Base-by-base conservation (phyloP, 106 monocot genomes). In the Dioscorea dumetorum region DNA sequence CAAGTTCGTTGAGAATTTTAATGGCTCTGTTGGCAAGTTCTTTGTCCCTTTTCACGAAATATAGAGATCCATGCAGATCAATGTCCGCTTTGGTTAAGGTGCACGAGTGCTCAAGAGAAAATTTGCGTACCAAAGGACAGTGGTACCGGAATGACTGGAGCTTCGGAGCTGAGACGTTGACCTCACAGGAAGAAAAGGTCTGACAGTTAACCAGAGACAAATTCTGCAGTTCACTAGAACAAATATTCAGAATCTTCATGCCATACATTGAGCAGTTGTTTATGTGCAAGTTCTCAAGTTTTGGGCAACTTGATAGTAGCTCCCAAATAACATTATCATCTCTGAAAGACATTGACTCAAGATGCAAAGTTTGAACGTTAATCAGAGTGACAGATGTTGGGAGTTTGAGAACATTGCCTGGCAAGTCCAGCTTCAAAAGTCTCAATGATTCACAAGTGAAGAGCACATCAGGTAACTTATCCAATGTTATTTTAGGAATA, bases 401-500 rank as follows among this genome's bases (percentile, higher is more conserved):
- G n/a, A 56, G 54, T 19, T 9, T 56, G 54, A 56, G 54, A 56
- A 56, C 19, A 19, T 56, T 56, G 54, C 54, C 16, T 56, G 54
- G 10, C 54, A 56, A 56, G 16, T 56, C 13, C 54, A 56, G 15
- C 54, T 56, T 56, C 54, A 56, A 19, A 56, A 56, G 4, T 18
- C 19, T 56, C 19, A 56, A 56, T 56, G 54, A 12, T 56, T 56
- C 54, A 56, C n/a, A 56, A 56, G 54, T 56, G 54, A 56, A 56
- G 4, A 56, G 8, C 19, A 56, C 2, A 19, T 56, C 54, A 56
- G 54, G 54, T 19, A 56, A 56, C 19, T 15, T 56, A 16, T 56
- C 54, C 54, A 56, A 19, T 56, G 54, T 5, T 56, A 14, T 14
- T 56, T 15, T 56, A 56, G 54, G 54, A 9, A 56, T 56, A 19